phyloP scores from a whole-genome alignment of 2,329 filamentous ascomycete genomes.

The Didymella segeticola region DNA sequence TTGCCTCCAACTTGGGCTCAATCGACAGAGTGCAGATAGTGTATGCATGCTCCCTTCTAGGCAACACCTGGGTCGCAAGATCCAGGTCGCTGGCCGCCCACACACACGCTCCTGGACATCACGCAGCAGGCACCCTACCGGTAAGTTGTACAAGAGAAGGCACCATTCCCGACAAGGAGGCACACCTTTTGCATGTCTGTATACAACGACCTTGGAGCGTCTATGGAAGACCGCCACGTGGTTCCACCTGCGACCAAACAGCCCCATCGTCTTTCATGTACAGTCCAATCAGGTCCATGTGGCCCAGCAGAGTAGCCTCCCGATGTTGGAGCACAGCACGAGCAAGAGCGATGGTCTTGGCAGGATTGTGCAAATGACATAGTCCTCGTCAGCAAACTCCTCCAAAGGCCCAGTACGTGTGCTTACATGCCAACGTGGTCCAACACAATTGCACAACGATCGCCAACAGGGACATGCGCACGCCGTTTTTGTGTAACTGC shows the following conservation, averaged over 20 bases:
- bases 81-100: slow-evolving; percentile 9
- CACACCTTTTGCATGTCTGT: slow-evolving; percentile 10
- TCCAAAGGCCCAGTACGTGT: neutral
- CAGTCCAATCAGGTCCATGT: slow-evolving; percentile 5
- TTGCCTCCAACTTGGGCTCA: slow-evolving; percentile 5
- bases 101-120: slow-evolving; percentile 3
- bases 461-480: neutral
- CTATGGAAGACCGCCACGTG: slow-evolving; percentile 17
- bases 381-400: neutral
- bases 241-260: slow-evolving; percentile 15
- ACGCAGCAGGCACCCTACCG: slow-evolving; percentile 12
- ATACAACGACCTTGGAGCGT: slow-evolving; percentile 3
- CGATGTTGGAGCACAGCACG: slow-evolving; percentile 1
- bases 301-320: neutral
- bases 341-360: neutral
- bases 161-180: slow-evolving; percentile 3
- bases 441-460: neutral
- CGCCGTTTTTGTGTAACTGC: slow-evolving; percentile 8
- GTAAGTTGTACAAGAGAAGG: slow-evolving; percentile 15
- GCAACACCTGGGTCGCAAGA: slow-evolving; percentile 1
- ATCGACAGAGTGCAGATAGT: slow-evolving; percentile 1
- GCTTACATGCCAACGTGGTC: slow-evolving; percentile 9
- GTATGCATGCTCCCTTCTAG: slow-evolving; percentile 3
- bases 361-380: neutral
- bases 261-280: neutral